phyloP scores from a whole-genome alignment of 1,139 yeast species.

The Candida mesenterica region DNA sequence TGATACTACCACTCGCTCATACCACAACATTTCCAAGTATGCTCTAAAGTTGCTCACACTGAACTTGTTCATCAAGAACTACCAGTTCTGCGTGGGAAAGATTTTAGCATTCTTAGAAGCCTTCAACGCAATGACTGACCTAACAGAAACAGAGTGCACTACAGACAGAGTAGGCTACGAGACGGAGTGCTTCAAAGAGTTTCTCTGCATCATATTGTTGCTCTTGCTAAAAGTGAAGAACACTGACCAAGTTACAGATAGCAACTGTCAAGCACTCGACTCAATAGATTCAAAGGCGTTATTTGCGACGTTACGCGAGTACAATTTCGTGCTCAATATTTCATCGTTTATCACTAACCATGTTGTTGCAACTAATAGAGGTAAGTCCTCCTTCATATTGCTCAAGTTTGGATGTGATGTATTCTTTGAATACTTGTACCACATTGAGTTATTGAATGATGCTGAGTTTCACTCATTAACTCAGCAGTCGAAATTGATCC shows the following conservation, averaged over 20 bases:
- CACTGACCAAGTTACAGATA: constrained; percentile 9
- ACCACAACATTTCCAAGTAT: constrained; percentile 33
- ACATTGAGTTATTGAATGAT: constrained; percentile 34
- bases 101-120: constrained; percentile 34
- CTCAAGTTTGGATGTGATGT: constrained; percentile 44
- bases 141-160: constrained; percentile 7
- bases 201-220: constrained; percentile 35
- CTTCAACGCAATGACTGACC: constrained; percentile 24
- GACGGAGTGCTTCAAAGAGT: constrained; percentile 32
- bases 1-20: constrained; percentile 12
- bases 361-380: constrained; percentile 19
- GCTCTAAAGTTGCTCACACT: constrained; percentile 38
- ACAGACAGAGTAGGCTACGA: constrained; percentile 18
- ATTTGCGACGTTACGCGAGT: constrained; percentile 31
- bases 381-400: constrained; percentile 31
- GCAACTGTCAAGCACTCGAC: constrained; percentile 4
- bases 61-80: constrained; percentile 42
- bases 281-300: constrained; percentile 21
- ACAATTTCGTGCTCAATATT: constrained; percentile 48
- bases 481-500: constrained; percentile 26
- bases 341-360: constrained; percentile 37
- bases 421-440: constrained; percentile 43
- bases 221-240: constrained; percentile 37
- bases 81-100: constrained; percentile 39
- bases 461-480: constrained; percentile 34